phyloP scores from a whole-genome alignment of 805 yeast genomes.

The Candida vartiovaarae region DNA sequence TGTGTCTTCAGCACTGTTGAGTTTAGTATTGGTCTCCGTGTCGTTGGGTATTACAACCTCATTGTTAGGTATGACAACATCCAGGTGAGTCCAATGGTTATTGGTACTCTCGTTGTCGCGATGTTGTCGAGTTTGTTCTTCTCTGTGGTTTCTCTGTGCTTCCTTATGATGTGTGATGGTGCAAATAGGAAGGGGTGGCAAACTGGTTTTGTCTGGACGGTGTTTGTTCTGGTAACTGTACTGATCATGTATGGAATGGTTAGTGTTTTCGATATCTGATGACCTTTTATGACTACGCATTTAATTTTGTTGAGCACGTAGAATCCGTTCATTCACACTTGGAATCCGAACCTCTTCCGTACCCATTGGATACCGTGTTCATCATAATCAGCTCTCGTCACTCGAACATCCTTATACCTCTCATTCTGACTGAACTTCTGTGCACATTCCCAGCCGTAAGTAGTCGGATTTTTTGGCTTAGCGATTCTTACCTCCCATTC shows the following conservation, averaged over 20 bases:
- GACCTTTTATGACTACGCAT: neutral
- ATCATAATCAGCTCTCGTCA: conserved; percentile 72
- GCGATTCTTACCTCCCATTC: conserved; percentile 58
- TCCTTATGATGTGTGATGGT: conserved; percentile 34
- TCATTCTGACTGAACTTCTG: conserved; percentile 25
- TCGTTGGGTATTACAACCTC: conserved; percentile 38
- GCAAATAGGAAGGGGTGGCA: conserved; percentile 29
- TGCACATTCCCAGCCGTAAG: conserved; percentile 57
- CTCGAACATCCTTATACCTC: conserved; percentile 41
- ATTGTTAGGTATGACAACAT: conserved; percentile 18
- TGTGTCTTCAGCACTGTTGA: conserved; percentile 29
- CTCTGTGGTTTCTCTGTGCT: conserved; percentile 36
- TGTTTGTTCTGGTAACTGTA: conserved; percentile 32
- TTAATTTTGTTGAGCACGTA: neutral
- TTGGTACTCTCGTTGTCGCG: conserved; percentile 33
- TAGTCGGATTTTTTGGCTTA: conserved; percentile 30
- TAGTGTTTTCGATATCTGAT: conserved; percentile 23
- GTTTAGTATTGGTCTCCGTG: conserved; percentile 36
- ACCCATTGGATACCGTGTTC: conserved; percentile 67
- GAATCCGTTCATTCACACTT: conserved; percentile 10
- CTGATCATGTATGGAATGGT: conserved; percentile 39
- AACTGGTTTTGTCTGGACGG: conserved; percentile 35
- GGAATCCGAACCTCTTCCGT: conserved; percentile 36
- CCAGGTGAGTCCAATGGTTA: conserved; percentile 17
- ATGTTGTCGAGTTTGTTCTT: conserved; percentile 35